Base-by-base conservation (phyloP, 192 early-diverging fungal genomes). In the Backusella morwellensis region DNA sequence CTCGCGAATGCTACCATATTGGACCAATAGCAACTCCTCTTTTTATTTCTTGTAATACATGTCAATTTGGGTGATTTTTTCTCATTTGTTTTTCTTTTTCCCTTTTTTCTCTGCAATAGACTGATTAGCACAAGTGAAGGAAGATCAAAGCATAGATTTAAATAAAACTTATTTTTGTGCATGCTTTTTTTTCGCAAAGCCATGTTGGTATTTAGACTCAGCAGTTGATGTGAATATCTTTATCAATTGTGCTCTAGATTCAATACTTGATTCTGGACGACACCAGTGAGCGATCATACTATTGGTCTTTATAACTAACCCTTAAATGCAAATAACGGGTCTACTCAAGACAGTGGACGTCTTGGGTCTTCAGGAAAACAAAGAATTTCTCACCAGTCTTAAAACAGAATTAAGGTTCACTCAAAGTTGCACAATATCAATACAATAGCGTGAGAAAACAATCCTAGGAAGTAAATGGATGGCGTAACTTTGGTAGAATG, bases 361-460 rank as follows among this genome's bases (percentile, higher is more conserved):
- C 54, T 59, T 59, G 54, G 11, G 54, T 26, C 21, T 59, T 59
- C 54, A 59, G 11, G 56, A 63, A 63, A 63, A 29, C 56, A 63
- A 29, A 63, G 56, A 63, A 63, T 63, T 63, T 63, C 56, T 63
- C 56, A 63, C 26, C 56, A 23, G 26, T 29, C 56, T 63, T 29
- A 29, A 59, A 29, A 26, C 56, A 63, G 56, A 63, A 63, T 63
- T 63, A 63, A 63, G 23, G 54, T 59, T 59, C 26, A 6, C 11
- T 59, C 7, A 59, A 26, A 12, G 56, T 63, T 63, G 56, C 56
- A 63, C 56, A 12, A 12, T 63, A 63, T 23, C 56, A 63, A 63
- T 63, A 63, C 56, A 63, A 63, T 63, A 63, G 56, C 56, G 56
- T 63, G 56, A 29, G 56, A 63, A 50, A 63, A 29, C 56, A 63